Base-by-base conservation (phyloP, 1,284 basidiomycete species). In the Puccinia horiana region DNA sequence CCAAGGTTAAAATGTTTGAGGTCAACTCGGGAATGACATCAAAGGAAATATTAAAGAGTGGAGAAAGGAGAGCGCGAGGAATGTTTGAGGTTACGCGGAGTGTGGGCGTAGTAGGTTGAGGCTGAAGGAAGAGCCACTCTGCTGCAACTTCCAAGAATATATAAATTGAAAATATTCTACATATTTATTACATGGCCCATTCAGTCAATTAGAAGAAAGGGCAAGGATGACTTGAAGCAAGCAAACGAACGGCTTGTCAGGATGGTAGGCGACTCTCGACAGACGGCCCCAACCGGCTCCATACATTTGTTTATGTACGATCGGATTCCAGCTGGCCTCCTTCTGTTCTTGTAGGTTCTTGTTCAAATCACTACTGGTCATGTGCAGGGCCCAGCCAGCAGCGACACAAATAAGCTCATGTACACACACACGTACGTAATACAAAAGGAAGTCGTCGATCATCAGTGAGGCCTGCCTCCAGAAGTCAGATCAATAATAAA, bases 211-310 rank as follows among this genome's bases (percentile, higher is more conserved):
- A 44, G 69, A 72, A 72, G 69, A 72, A 72, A 72, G 44, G 69
- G 69, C 69, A 72, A 44, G 44, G 42, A 67, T 72, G 69, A 72
- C 44, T 72, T 47, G 69, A 44, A 44, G 69, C 69, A 72, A 49
- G 44, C 44, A 44, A 72, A 44, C 44, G 32, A 72, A 67, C 65
- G 42, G 42, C 65, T 40, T 40, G 35, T 67, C 65, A 67, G 65
- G 65, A 67, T 42, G 35, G 65, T 35, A 44, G 42, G 20, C 37
- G 35, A 44, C 35, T 47, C 44, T 72, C 44, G 44, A 49, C 44
- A 67, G 56, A 58, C 56, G 56, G 56, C 42, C 65, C 35, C 35
- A 40, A 40, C 65, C 65, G 26, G 56, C 56, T 32, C 29, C 56
- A 29, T 58, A 58, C 56, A 58, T 58, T 11, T 9, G 52, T 58